Percentiles rank a stretch among this genome's conserved stretches.
phyloP scores from a whole-genome alignment of 148 eudicot genomes.

The Suaeda aralocaspica region DNA sequence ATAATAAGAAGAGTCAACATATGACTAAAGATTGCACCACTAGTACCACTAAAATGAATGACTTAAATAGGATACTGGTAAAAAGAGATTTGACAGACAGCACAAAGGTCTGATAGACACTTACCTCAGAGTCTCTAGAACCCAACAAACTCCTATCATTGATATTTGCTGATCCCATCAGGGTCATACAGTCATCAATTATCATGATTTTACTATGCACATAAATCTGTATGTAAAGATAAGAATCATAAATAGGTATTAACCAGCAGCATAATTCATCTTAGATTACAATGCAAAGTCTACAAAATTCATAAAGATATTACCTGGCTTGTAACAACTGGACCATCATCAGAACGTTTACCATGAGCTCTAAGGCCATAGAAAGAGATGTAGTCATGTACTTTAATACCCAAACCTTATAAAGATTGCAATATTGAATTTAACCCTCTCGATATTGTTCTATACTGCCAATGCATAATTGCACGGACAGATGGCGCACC shows the following conservation, averaged over 20 bases:
- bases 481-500: constrained; percentile 98
- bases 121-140: constrained; percentile 96
- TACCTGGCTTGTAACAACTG: constrained; percentile 91
- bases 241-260: background rate
- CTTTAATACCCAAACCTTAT: constrained; percentile 65
- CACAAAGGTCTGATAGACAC: too few relatives aligned
- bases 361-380: constrained; percentile 96
- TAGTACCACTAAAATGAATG: background rate
- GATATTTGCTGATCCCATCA: constrained; percentile 95
- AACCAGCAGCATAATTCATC: constrained; percentile 4
- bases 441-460: constrained; percentile 85
- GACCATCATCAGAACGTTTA: constrained; percentile 71
- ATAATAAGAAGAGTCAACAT: background rate
- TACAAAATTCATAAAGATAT: background rate
- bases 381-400: constrained; percentile 90
- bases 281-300: background rate
- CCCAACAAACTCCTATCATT: constrained; percentile 98
- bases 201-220: constrained; percentile 99
- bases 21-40: background rate
- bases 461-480: constrained; percentile 99
- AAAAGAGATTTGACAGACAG: background rate
- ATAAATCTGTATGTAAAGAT: constrained; percentile 55
- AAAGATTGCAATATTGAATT: constrained; percentile 89
- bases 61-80: background rate
- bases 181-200: constrained; percentile 67